These are phyloP conservation scores for Sarocladium oryzae DNA, from an alignment of 2,329 filamentous ascomycete genomes.

Conservation along the genomic window DNA sequence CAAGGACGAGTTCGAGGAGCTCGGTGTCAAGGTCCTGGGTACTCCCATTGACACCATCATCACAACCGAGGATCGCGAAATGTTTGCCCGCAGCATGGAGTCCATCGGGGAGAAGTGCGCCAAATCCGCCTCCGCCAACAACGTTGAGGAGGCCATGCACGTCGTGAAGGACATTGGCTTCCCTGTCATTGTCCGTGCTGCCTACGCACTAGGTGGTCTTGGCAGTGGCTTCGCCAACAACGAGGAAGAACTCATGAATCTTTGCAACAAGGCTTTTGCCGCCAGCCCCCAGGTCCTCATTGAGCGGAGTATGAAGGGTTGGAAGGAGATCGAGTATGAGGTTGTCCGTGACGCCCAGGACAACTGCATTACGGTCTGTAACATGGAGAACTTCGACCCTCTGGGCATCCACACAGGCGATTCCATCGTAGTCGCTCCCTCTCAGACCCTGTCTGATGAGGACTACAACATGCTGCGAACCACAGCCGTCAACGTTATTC, in stretches of 20 bases:
- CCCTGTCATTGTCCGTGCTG: constrained; percentile 93
- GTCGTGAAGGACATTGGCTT: constrained; percentile 89
- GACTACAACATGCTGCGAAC: constrained; percentile 99
- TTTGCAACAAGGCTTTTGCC: constrained; percentile 92
- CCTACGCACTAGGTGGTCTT: constrained; percentile 89
- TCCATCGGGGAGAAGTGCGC: constrained; percentile 97
- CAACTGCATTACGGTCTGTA: constrained; percentile 99
- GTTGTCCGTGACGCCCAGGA: constrained; percentile 92
- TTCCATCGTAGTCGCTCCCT: constrained; percentile 95
- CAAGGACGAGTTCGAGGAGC: constrained; percentile 89
- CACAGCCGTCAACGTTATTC: constrained; percentile 93
- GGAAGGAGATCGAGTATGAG: constrained; percentile 99
- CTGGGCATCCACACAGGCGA: constrained; percentile 97
- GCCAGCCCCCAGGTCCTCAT: constrained; percentile 94
- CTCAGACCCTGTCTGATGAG: constrained; percentile 92
- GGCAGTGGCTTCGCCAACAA: constrained; percentile 95
- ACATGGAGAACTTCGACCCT: constrained; percentile 99
- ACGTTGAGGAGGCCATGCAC: constrained; percentile 78
- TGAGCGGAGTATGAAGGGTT: constrained; percentile 98
- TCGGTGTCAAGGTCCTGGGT: constrained; percentile 90
- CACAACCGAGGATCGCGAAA: constrained; percentile 94
- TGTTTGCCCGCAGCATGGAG: constrained; percentile 97
- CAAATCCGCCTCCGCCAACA: constrained; percentile 90
- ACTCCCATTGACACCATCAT: constrained; percentile 98
- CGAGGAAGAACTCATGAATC: constrained; percentile 71